Evolutionary conservation across 2,329 filamentous ascomycete genomes (phyloP), one percentile per base, ranked within the genome.

Genomic region (Coleophoma cylindrospora): DNA sequence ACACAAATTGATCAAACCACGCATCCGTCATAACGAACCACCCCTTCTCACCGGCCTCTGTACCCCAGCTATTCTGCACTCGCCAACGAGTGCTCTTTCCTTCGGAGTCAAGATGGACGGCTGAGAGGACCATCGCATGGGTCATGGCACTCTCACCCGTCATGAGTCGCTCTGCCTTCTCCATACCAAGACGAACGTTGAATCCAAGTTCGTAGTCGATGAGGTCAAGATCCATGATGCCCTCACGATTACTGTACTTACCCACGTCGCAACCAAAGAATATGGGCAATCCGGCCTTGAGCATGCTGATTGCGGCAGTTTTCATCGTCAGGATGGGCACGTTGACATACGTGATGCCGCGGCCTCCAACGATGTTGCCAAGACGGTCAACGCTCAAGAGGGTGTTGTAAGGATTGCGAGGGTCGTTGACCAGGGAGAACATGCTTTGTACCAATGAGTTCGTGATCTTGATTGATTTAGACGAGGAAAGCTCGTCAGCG

Each of bases 221-320:
- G 4, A 95, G 73, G 1, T 79, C 76, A 1, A 85, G 77, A 65
- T 95, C 90, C 87, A 95, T 91, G 64, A 95, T 82, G 14, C 90
- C 90, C 2, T 77, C 60, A 0, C 71, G 73, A 64, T 91, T 84
- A 50, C 81, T 87, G 68, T 86, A 91, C 66, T 95, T 88, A 54
- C 89, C 90, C 0, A 95, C 90, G 61, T 96, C 91, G 46, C 81
- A 87, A 50, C 91, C 91, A 65, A 96, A 95, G 76, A 95, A 95
- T 46, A 95, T 80, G 10, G 91, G 90, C 5, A 89, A 70, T 1
- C 89, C 89, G 11, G 84, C 83, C 62, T 82, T 80, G 45, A 95
- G 79, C 88, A 91, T 94, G 32, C 79, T 74, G 45, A 95, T 81
- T 59, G 85, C 87, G 0, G 86, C 83, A 1, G 72, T 64, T 68